Conservation (phyloP, 78 protist species). For the Dictyostelium citrinum region DNA sequence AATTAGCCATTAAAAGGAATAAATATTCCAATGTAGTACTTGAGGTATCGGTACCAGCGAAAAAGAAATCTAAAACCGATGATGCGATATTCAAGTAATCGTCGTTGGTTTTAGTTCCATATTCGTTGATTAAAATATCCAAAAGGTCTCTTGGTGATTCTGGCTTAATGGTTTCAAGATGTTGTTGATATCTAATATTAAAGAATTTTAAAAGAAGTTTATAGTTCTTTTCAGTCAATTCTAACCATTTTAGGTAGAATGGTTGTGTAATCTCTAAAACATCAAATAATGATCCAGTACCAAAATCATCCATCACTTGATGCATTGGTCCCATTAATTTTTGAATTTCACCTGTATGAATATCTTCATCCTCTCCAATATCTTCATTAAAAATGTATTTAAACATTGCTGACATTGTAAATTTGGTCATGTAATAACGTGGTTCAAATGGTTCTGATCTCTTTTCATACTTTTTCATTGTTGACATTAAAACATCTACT, state of each 20-base stretch:
- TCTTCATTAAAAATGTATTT: conserved; percentile 14
- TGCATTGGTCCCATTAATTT: background rate
- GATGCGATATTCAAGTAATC: background rate
- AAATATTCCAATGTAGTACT: background rate
- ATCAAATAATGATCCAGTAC: background rate
- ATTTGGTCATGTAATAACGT: background rate
- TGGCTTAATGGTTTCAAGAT: background rate
- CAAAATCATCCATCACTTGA: background rate
- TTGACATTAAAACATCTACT: background rate
- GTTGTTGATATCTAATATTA: background rate
- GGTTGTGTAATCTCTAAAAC: background rate
- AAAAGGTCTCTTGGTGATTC: background rate
- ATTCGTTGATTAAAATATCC: conserved; percentile 5
- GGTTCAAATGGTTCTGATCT: background rate
- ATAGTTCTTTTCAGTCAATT: background rate
- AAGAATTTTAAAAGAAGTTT: background rate
- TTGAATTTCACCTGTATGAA: background rate
- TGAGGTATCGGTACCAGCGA: conserved; percentile 28
- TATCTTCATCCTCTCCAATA: background rate
- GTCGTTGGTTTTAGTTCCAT: background rate
- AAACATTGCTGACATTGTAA: background rate
- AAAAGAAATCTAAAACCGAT: background rate
- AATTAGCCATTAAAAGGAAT: background rate
- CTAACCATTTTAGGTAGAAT: background rate
- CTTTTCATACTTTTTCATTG: background rate